Conservation (phyloP, 1,284 basidiomycete species). For the Apiotrichum laibachii region DNA sequence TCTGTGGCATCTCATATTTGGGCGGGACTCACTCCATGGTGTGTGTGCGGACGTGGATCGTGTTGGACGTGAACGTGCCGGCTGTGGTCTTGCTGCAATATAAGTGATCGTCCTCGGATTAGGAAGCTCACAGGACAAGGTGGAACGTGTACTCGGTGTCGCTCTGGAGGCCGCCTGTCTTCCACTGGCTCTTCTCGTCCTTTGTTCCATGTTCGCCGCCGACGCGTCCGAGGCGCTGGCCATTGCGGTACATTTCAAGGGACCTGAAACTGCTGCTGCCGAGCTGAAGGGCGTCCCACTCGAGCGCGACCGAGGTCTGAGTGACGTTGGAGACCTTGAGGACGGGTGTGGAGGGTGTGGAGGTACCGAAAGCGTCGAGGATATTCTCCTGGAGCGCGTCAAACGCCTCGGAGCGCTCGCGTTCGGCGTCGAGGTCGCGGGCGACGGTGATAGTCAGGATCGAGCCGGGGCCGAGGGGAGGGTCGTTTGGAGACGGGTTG, state of each 20-base stretch:
- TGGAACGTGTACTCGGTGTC: constrained; percentile 90
- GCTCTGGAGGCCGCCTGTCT: constrained; percentile 82
- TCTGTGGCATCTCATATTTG: neutral
- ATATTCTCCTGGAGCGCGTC: constrained; percentile 78
- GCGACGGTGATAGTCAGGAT: constrained; percentile 93
- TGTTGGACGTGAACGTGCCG: constrained; percentile 78
- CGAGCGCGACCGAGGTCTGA: constrained; percentile 88
- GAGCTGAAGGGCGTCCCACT: constrained; percentile 82
- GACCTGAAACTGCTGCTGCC: constrained; percentile 80
- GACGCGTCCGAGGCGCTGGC: constrained; percentile 68
- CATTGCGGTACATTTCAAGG: constrained; percentile 86
- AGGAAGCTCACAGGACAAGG: constrained; percentile 64
- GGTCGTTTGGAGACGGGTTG: constrained; percentile 46
- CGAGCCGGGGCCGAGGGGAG: constrained; percentile 85
- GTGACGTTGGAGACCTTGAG: constrained; percentile 81
- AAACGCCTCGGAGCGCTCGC: constrained; percentile 73
- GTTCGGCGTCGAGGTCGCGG: constrained; percentile 77
- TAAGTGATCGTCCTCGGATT: neutral
- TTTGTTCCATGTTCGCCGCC: constrained; percentile 36
- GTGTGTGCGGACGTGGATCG: constrained; percentile 78
- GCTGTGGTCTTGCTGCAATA: constrained; percentile 65
- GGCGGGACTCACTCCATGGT: constrained; percentile 61
- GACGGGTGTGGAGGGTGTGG: constrained; percentile 65
- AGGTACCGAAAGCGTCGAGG: constrained; percentile 66
- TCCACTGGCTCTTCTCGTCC: constrained; percentile 54